phyloP scores from a whole-genome alignment of 1,139 yeast species.

The Kurtzmaniella quercitrusa region DNA sequence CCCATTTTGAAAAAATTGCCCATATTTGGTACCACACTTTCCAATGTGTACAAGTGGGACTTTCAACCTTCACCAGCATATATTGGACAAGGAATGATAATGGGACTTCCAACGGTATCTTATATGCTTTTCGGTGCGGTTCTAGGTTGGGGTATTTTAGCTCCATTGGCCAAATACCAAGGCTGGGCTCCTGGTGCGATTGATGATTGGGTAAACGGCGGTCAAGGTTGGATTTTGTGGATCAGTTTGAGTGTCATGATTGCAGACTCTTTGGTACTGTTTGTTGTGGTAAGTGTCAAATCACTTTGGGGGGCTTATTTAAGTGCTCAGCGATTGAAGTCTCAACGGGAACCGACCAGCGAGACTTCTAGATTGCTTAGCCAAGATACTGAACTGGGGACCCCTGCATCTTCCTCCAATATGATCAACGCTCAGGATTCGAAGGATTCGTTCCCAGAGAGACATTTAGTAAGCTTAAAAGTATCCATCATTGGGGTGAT shows the following conservation, averaged over 20 bases:
- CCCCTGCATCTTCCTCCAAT: neutral
- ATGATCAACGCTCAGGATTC: neutral
- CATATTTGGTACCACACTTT: conserved; percentile 65
- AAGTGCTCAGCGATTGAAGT: conserved; percentile 4
- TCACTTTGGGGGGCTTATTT: conserved; percentile 24
- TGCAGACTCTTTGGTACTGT: conserved; percentile 82
- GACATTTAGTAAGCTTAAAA: conserved; percentile 48
- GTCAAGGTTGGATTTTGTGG: conserved; percentile 98
- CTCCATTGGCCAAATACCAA: conserved; percentile 65
- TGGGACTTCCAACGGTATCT: conserved; percentile 90
- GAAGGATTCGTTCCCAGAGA: conserved; percentile 8
- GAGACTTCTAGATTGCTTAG: neutral
- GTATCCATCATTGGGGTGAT: conserved; percentile 60
- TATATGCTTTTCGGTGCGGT: conserved; percentile 89
- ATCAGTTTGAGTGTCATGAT: conserved; percentile 90
- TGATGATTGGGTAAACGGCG: conserved; percentile 90
- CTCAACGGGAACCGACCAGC: too few relatives aligned
- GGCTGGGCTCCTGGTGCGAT: conserved; percentile 91
- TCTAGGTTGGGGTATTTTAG: conserved; percentile 87
- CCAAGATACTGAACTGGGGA: neutral
- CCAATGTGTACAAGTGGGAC: conserved; percentile 73
- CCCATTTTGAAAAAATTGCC: conserved; percentile 72
- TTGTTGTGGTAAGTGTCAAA: conserved; percentile 55
- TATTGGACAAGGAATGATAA: conserved; percentile 94
- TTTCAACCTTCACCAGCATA: conserved; percentile 97